Percentiles rank a stretch among this genome's conserved stretches.
Conservation (phyloP, 2,329 filamentous ascomycete species). For the Sporothrix protearum region DNA sequence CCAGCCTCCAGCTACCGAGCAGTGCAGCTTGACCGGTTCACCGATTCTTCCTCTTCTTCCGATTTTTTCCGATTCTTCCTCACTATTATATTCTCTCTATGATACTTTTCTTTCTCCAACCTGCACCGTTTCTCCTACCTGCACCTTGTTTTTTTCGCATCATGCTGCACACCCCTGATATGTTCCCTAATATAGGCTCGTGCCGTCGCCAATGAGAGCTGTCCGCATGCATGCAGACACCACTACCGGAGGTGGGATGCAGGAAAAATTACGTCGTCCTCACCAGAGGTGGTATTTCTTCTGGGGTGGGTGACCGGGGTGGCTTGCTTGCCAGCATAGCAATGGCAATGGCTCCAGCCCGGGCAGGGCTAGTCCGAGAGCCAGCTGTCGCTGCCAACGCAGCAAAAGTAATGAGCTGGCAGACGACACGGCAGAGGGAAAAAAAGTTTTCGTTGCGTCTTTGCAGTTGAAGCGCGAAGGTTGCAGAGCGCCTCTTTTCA, state of each 20-base stretch:
- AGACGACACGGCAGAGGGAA: not conserved
- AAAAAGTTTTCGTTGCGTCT: not conserved
- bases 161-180: not conserved
- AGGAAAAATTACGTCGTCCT: not conserved
- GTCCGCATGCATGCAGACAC: not conserved
- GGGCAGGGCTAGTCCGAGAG: constrained; percentile 2
- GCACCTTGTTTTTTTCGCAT: not conserved
- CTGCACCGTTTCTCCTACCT: not conserved
- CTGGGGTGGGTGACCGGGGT: not conserved
- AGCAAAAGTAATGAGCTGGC: constrained; percentile 23
- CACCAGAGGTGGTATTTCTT: not conserved
- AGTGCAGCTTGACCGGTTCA: not conserved
- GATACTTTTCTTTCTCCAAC: not conserved
- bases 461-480: not conserved
- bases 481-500: not conserved
- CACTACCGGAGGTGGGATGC: constrained; percentile 13
- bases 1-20: not conserved
- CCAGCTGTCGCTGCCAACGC: constrained; percentile 18
- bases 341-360: not conserved
- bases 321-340: constrained; percentile 12
- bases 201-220: not conserved
- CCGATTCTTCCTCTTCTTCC: not conserved
- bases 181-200: not conserved
- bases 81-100: too few species aligned
- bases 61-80: too few species aligned